Base-by-base conservation (phyloP, 225 moss, liverwort and hornwort species). In the Pleurozium schreberi region DNA sequence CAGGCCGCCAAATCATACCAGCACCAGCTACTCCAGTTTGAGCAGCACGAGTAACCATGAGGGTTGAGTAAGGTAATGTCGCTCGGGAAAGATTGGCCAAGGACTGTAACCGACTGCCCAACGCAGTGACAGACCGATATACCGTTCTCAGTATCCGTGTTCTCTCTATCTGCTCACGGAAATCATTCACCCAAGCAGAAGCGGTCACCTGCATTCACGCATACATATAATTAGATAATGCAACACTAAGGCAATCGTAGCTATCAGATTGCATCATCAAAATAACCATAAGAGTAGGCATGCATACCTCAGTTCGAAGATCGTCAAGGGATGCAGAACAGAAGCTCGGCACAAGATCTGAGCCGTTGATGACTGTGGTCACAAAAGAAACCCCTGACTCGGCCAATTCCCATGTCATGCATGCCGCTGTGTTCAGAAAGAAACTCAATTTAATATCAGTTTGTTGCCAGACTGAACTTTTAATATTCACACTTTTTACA, bases 1-100 rank as follows among this genome's bases (percentile, higher is more conserved):
- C 97, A 89, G 98, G 98, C 38, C 97, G 97, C 98, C 96, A 97
- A 91, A 99, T 97, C 88, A 96, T 96, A 83, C 98, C 97, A 47
- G 98, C 97, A 91, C 97, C 96, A 71, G 98, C 97, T 87, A 88
- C 97, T 65, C 96, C 94, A 42, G 95, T 94, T 89, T 92, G 95
- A 71, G 97, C 97, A 89, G 94, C 96, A 80, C 93, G 94, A 81
- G 96, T 93, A 52, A 96, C 96, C 88, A 94, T 92, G 79, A 94
- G 85, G 49, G 95, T 94, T 40, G 94, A 93, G 75, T 94, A 94
- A 28, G 93, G 94, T 62, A 92, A 91, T 31, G 93, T 90, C 36
- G 96, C 95, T 87, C 95, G 93, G 80, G 98, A 98, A 59, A 96
- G 88, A 87, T 90, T 96, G 31, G 96, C 96, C 66, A 98, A 95